These are phyloP conservation scores for Colletotrichum eremochloae DNA, from an alignment of 2,329 filamentous ascomycete species.

Conservation along the genomic window DNA sequence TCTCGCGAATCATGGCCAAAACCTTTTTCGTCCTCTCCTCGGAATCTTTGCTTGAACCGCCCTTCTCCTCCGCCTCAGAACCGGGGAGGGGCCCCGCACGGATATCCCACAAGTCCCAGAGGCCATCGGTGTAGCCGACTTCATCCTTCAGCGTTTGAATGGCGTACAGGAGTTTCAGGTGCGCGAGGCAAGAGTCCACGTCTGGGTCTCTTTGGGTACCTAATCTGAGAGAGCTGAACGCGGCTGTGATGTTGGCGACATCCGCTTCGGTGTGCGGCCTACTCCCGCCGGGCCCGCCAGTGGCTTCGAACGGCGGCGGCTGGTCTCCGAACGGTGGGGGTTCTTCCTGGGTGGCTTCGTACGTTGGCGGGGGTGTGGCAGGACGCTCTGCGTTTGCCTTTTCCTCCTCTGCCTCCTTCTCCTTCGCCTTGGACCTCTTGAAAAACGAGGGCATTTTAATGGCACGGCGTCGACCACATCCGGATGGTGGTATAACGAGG, in stretches of 20 bases:
- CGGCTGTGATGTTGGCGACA: constrained; percentile 50
- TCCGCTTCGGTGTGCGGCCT: not conserved
- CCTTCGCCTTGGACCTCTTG: constrained; percentile 36
- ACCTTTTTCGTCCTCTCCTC: constrained; percentile 51
- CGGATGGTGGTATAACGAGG: not conserved
- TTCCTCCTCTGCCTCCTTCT: constrained; percentile 38
- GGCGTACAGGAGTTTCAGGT: constrained; percentile 79
- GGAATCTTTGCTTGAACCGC: constrained; percentile 44
- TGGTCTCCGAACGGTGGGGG: constrained; percentile 34
- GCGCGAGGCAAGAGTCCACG: constrained; percentile 74
- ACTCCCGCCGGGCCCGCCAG: not conserved
- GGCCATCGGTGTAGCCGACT: constrained; percentile 74
- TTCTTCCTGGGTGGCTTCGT: constrained; percentile 20
- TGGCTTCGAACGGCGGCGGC: constrained; percentile 37
- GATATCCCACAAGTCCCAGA: constrained; percentile 73
- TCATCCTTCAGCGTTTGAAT: constrained; percentile 77
- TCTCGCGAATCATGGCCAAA: constrained; percentile 73
- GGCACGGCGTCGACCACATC: not conserved
- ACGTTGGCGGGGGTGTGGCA: constrained; percentile 37
- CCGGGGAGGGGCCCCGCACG: constrained; percentile 47
- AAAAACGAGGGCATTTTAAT: constrained; percentile 34
- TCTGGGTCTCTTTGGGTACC: constrained; percentile 53
- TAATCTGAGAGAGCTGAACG: constrained; percentile 56
- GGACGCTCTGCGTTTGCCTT: constrained; percentile 27
- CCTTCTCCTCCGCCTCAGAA: constrained; percentile 23